phyloP scores from a whole-genome alignment of 495 filamentous ascomycete species.

The Penicillium cosmopolitanum region DNA sequence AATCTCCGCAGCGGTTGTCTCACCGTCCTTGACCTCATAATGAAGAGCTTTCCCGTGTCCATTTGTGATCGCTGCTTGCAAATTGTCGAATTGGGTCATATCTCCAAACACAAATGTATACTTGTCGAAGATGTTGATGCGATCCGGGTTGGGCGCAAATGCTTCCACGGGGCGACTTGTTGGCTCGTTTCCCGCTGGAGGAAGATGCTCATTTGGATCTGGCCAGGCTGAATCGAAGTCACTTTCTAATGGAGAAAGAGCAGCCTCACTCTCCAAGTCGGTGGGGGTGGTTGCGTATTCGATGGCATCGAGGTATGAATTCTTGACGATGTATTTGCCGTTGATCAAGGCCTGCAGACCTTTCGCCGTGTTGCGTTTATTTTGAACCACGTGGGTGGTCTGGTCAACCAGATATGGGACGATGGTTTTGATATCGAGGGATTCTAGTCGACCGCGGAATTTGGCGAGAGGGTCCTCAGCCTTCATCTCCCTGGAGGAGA shows the following conservation, averaged over 20 bases:
- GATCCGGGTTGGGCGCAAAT: constrained; percentile 68
- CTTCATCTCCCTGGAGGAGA: constrained; percentile 73
- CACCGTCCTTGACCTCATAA: constrained; percentile 60
- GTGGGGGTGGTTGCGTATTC: constrained; percentile 66
- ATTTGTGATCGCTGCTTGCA: constrained; percentile 72
- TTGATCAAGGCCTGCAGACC: constrained; percentile 88
- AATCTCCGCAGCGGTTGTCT: constrained; percentile 76
- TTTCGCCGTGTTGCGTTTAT: constrained; percentile 86
- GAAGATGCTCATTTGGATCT: constrained; percentile 68
- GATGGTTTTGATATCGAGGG: constrained; percentile 84
- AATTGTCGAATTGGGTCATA: constrained; percentile 72
- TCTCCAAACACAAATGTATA: constrained; percentile 91
- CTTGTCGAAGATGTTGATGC: constrained; percentile 77
- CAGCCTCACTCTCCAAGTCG: constrained; percentile 54
- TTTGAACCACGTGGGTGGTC: constrained; percentile 88
- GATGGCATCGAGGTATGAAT: constrained; percentile 73
- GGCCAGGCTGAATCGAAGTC: constrained; percentile 89
- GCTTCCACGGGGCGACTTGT: constrained; percentile 60
- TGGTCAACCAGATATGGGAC: constrained; percentile 66
- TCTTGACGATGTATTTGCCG: constrained; percentile 77
- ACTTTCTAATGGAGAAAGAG: constrained; percentile 68
- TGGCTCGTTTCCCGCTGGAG: constrained; percentile 75
- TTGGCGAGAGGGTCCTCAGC: constrained; percentile 65
- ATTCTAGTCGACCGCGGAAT: constrained; percentile 68
- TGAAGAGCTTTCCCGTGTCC: constrained; percentile 82